Evolutionary conservation across 1,284 basidiomycete species (phyloP).

Genomic region (Salmacisia buchloeana): DNA sequence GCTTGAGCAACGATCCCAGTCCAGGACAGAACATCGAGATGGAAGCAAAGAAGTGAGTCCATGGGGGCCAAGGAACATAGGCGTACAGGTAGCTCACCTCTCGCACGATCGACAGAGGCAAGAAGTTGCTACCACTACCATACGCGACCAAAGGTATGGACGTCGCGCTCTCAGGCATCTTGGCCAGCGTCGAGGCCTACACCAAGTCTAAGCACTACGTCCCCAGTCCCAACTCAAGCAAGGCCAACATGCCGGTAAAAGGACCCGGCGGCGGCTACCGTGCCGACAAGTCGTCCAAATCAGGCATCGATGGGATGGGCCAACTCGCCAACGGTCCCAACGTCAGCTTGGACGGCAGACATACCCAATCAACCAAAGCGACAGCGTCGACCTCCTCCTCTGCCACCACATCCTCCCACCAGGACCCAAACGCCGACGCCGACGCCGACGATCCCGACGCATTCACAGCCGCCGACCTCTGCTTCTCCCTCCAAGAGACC

Average conservation of each 20-base stretch:
- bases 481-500: constrained; percentile 94
- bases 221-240: constrained; percentile 5
- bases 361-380: too few relatives aligned
- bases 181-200: constrained; percentile 81
- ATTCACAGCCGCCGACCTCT: constrained; percentile 88
- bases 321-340: constrained; percentile 38
- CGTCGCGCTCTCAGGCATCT: constrained; percentile 84
- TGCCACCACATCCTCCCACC: background rate
- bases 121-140: constrained; percentile 71
- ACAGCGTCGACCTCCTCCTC: constrained; percentile 6
- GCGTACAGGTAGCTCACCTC: background rate
- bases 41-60: constrained; percentile 77
- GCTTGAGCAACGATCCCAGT: constrained; percentile 87
- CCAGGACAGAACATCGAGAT: constrained; percentile 99
- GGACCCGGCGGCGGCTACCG: constrained; percentile 10
- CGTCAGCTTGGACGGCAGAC: constrained; percentile 39
- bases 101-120: constrained; percentile 13
- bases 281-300: background rate
- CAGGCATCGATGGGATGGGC: constrained; percentile 17
- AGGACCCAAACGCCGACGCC: background rate
- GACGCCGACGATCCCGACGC: constrained; percentile 9
- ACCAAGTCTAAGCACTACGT: constrained; percentile 52
- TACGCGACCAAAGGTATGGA: constrained; percentile 99
- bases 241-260: constrained; percentile 6
- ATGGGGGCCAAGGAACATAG: constrained; percentile 9